phyloP scores from a whole-genome alignment of 2,329 filamentous ascomycete genomes.

The Alternaria angustiovoidea region DNA sequence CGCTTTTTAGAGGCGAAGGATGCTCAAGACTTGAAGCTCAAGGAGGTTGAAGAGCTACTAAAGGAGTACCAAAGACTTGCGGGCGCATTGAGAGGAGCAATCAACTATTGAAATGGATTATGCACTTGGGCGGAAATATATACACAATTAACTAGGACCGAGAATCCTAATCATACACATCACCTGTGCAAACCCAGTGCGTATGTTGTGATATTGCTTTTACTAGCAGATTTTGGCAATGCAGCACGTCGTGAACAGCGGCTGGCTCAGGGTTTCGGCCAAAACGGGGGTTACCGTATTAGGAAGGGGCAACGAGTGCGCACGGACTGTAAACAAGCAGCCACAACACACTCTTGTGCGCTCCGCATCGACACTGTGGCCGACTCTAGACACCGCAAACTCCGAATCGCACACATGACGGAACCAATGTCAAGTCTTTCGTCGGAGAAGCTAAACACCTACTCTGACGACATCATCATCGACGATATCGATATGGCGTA shows the following conservation, averaged over 20 bases:
- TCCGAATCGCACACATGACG: conserved; percentile 32
- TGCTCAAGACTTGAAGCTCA: conserved; percentile 56
- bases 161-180: background rate
- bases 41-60: conserved; percentile 58
- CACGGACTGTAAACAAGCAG: conserved; percentile 26
- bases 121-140: background rate
- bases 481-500: conserved; percentile 49
- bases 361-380: conserved; percentile 22
- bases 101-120: conserved; percentile 43
- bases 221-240: background rate
- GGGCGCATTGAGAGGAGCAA: conserved; percentile 53
- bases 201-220: background rate
- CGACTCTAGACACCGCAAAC: conserved; percentile 22
- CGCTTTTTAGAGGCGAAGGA: conserved; percentile 58
- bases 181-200: background rate
- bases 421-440: conserved; percentile 44
- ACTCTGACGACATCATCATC: conserved; percentile 25
- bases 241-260: background rate
- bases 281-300: conserved; percentile 20
- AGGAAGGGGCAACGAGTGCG: conserved; percentile 18
- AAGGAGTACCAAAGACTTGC: conserved; percentile 56
- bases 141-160: background rate
- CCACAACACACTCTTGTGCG: conserved; percentile 19
- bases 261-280: conserved; percentile 2
- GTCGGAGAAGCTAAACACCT: conserved; percentile 41